Percentiles rank a stretch among this genome's conserved stretches.
phyloP scores from a whole-genome alignment of 140 eudicot species.

The Anethum foeniculum region DNA sequence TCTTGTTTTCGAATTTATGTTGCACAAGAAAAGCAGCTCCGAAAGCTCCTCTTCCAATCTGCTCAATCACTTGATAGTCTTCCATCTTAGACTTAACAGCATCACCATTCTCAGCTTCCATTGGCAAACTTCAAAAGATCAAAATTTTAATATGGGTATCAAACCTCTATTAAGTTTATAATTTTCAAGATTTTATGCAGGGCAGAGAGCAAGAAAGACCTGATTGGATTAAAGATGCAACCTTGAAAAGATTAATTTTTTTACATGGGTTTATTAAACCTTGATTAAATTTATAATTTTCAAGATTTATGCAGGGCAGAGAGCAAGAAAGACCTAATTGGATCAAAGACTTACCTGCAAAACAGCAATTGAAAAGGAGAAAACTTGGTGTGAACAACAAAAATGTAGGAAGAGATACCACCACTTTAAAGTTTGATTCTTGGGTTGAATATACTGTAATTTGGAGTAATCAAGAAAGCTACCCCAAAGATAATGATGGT shows the following conservation, averaged over 20 bases:
- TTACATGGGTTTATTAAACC: neutral
- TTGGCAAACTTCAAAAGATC: slow-evolving; percentile 20
- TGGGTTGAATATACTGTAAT: slow-evolving; percentile 6
- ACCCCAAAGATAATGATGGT: slow-evolving; percentile 8
- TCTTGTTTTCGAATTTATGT: slow-evolving; percentile 69
- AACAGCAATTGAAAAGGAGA: neutral
- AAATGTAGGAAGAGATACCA: neutral
- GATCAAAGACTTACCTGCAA: neutral
- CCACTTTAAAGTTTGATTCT: neutral
- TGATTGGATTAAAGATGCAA: neutral
- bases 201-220: neutral
- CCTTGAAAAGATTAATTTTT: slow-evolving; percentile 15
- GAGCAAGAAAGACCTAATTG: neutral
- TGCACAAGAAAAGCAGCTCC: slow-evolving; percentile 94
- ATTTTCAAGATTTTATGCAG: neutral
- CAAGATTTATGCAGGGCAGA: neutral
- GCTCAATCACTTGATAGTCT: slow-evolving; percentile 86
- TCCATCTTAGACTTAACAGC: slow-evolving; percentile 63
- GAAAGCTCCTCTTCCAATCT: slow-evolving; percentile 96
- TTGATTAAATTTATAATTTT: neutral
- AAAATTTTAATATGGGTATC: neutral
- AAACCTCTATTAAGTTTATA: neutral
- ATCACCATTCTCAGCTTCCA: slow-evolving; percentile 66
- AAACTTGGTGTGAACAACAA: slow-evolving; percentile 10
- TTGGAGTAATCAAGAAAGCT: slow-evolving; percentile 4